These are phyloP conservation scores for Ceraceosorus guamensis DNA, from an alignment of 1,284 basidiomycete genomes.

Conservation along the genomic window DNA sequence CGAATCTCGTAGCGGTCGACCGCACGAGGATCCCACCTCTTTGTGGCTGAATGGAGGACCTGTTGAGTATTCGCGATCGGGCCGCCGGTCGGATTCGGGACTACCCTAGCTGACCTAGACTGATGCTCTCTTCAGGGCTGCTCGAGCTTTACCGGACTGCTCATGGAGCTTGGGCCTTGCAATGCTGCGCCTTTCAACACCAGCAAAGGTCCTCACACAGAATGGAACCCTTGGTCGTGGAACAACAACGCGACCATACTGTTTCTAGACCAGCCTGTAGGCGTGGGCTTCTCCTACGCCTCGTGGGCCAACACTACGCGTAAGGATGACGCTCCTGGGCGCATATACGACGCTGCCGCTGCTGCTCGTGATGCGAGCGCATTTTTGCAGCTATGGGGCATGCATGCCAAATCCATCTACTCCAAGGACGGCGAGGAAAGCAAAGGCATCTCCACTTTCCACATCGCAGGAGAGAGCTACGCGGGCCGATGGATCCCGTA, in stretches of 20 bases:
- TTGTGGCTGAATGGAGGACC: slow-evolving; percentile 47
- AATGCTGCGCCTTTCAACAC: slow-evolving; percentile 25
- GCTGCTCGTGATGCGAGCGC: slow-evolving; percentile 42
- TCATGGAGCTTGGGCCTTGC: slow-evolving; percentile 47
- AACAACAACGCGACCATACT: slow-evolving; percentile 42
- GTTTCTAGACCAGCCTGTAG: slow-evolving; percentile 46
- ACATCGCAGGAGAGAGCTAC: slow-evolving; percentile 40
- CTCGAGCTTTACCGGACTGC: slow-evolving; percentile 38
- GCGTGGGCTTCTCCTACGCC: slow-evolving; percentile 43
- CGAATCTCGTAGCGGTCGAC: slow-evolving; percentile 36
- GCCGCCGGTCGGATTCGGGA: not conserved
- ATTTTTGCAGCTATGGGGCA: slow-evolving; percentile 41
- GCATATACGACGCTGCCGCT: slow-evolving; percentile 29
- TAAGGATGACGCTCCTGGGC: slow-evolving; percentile 27
- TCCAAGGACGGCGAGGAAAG: not conserved
- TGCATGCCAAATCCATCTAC: slow-evolving; percentile 32
- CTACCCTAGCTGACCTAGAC: not conserved
- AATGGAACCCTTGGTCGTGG: slow-evolving; percentile 39
- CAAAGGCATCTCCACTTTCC: slow-evolving; percentile 10
- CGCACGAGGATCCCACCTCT: slow-evolving; percentile 35
- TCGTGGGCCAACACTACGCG: slow-evolving; percentile 38
- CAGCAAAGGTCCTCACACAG: slow-evolving; percentile 19
- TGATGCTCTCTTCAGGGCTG: slow-evolving; percentile 14
- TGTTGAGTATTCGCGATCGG: not conserved
- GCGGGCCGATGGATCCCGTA: slow-evolving; percentile 42